These are phyloP conservation scores for Xylaria bambusicola DNA, from an alignment of 495 filamentous ascomycete genomes.

Conservation along the genomic window DNA sequence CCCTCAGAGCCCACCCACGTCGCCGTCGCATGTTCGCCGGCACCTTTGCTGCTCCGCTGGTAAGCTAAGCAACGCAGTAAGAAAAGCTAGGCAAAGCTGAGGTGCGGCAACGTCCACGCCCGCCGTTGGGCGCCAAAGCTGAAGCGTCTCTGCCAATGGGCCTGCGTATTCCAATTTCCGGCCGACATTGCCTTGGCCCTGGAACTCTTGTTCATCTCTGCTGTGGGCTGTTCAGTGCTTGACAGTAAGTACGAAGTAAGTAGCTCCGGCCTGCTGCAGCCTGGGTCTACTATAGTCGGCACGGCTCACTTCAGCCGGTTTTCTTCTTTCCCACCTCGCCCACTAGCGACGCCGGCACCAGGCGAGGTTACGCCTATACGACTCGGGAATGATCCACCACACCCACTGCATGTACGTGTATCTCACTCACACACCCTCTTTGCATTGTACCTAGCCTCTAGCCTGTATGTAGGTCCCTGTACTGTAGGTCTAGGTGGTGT, in stretches of 20 bases:
- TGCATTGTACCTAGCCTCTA: too few relatives aligned
- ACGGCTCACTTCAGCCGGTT: slow-evolving; percentile 3
- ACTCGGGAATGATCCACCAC: slow-evolving; percentile 10
- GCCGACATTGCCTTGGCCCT: background rate
- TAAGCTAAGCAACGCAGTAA: too few relatives aligned
- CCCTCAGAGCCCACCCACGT: slow-evolving; percentile 7
- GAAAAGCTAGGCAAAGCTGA: slow-evolving; percentile 16
- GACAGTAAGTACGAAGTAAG: too few relatives aligned
- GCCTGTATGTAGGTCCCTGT: too few relatives aligned
- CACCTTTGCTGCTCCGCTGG: background rate
- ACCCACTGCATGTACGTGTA: too few relatives aligned
- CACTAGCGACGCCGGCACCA: slow-evolving; percentile 13
- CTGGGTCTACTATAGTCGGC: background rate
- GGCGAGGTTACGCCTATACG: background rate
- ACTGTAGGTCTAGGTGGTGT: too few relatives aligned
- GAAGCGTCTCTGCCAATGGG: slow-evolving; percentile 6
- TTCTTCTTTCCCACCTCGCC: slow-evolving; percentile 2
- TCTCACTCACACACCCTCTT: too few relatives aligned
- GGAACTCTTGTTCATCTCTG: slow-evolving; percentile 9
- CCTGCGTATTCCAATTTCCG: slow-evolving; percentile 8
- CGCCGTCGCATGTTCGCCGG: background rate
- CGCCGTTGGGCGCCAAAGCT: slow-evolving; percentile 10
- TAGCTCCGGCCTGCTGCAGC: background rate
- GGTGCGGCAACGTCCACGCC: slow-evolving; percentile 2
- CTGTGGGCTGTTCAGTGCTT: slow-evolving; percentile 8